phyloP scores from a whole-genome alignment of 2,329 filamentous ascomycete genomes.

The Pezicula radicicola region DNA sequence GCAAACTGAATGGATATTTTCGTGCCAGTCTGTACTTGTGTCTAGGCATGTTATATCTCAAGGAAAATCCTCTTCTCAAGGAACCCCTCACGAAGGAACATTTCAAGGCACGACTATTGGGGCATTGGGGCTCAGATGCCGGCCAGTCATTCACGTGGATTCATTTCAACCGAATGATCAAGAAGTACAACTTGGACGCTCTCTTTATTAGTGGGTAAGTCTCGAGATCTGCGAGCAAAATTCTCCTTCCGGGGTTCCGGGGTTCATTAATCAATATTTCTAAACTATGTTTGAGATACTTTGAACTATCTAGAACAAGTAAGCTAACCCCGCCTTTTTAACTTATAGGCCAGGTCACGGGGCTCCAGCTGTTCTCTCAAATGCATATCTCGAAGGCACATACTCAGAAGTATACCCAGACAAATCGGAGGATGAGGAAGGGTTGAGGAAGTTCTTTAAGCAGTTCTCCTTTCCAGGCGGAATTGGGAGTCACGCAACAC shows the following conservation, averaged over 20 bases:
- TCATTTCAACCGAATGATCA: constrained; percentile 79
- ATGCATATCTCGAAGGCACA: constrained; percentile 74
- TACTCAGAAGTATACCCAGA: constrained; percentile 77
- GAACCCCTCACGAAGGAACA: constrained; percentile 68
- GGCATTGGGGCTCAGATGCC: constrained; percentile 78
- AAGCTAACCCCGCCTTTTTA: no score
- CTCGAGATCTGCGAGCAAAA: no score
- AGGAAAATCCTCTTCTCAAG: constrained; percentile 68
- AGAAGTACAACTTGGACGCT: constrained; percentile 71
- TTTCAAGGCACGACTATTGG: constrained; percentile 70
- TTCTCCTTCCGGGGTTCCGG: constrained; percentile 65
- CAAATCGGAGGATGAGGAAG: constrained; percentile 65
- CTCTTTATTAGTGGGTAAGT: no score
- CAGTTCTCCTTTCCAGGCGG: constrained; percentile 80
- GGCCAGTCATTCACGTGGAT: constrained; percentile 80
- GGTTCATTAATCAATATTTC: neutral
- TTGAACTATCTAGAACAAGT: no score
- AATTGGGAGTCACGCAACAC: constrained; percentile 74
- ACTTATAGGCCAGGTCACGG: constrained; percentile 46
- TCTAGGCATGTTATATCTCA: constrained; percentile 78
- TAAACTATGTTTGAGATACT: no score
- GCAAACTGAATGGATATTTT: constrained; percentile 70
- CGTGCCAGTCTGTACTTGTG: constrained; percentile 72
- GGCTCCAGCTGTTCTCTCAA: constrained; percentile 71
- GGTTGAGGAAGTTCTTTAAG: constrained; percentile 76